Conservation (phyloP, 2,329 filamentous ascomycete genomes). For the Hymenoscyphus fraxineus region DNA sequence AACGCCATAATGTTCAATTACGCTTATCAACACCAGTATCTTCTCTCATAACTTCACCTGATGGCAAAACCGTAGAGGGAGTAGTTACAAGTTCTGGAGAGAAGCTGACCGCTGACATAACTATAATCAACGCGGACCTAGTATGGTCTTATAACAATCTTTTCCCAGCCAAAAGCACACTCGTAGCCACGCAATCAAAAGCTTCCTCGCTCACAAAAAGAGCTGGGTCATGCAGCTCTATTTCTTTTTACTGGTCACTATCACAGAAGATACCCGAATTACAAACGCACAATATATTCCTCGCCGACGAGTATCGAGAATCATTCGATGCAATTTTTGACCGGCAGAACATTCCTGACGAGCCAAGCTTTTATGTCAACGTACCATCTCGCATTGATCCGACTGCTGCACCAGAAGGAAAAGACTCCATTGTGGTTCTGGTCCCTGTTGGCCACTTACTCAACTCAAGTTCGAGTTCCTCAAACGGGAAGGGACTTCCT, state of each 20-base stretch:
- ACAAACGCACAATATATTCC: slow-evolving; percentile 71
- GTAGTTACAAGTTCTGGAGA: slow-evolving; percentile 57
- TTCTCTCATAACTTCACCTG: slow-evolving; percentile 49
- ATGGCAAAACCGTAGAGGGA: slow-evolving; percentile 53
- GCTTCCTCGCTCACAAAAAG: slow-evolving; percentile 43
- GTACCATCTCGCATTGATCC: slow-evolving; percentile 68
- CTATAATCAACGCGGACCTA: slow-evolving; percentile 70
- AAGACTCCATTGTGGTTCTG: slow-evolving; percentile 65
- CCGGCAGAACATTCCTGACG: slow-evolving; percentile 58
- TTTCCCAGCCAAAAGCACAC: slow-evolving; percentile 37
- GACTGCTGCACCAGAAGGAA: slow-evolving; percentile 60
- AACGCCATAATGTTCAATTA: slow-evolving; percentile 59
- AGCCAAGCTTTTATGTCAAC: slow-evolving; percentile 75
- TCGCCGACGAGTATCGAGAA: slow-evolving; percentile 67
- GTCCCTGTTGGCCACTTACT: slow-evolving; percentile 69
- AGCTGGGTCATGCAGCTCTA: slow-evolving; percentile 64
- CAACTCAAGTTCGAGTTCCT: slow-evolving; percentile 39
- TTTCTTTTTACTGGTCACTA: slow-evolving; percentile 74
- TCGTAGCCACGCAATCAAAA: slow-evolving; percentile 29
- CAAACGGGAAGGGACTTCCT: slow-evolving; percentile 24
- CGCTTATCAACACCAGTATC: slow-evolving; percentile 56
- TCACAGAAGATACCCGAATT: slow-evolving; percentile 58
- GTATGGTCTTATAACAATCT: slow-evolving; percentile 72
- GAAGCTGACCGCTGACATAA: slow-evolving; percentile 57
- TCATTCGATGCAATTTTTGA: slow-evolving; percentile 77